phyloP scores from a whole-genome alignment of 192 early-diverging fungal genomes.

The Backusella sp. region DNA sequence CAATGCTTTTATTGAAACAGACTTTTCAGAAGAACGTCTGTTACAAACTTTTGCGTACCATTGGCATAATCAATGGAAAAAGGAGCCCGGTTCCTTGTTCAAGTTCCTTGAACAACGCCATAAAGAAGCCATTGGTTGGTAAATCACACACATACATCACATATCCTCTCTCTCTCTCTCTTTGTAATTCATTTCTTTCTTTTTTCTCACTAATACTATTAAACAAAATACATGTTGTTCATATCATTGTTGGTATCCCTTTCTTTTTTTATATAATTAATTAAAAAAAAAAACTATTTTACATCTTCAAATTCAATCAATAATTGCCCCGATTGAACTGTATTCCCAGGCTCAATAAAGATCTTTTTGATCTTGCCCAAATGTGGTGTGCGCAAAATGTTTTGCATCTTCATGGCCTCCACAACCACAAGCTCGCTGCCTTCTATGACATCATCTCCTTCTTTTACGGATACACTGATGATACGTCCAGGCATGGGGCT shows the following conservation, averaged over 20 bases:
- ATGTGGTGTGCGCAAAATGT: slow-evolving; percentile 78
- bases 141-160: not conserved
- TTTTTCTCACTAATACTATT: not conserved
- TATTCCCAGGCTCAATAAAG: slow-evolving; percentile 64
- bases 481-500: slow-evolving; percentile 94
- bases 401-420: slow-evolving; percentile 99
- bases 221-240: not conserved
- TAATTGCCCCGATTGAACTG: slow-evolving; percentile 78
- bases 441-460: slow-evolving; percentile 71
- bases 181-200: not conserved
- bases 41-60: slow-evolving; percentile 43
- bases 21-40: slow-evolving; percentile 32
- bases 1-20: slow-evolving; percentile 38
- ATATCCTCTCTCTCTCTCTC: not conserved
- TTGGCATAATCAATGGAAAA: slow-evolving; percentile 51
- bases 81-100: slow-evolving; percentile 39
- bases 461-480: slow-evolving; percentile 76
- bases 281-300: not conserved
- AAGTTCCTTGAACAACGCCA: slow-evolving; percentile 33
- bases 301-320: slow-evolving; percentile 63
- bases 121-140: slow-evolving; percentile 31
- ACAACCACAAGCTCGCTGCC: slow-evolving; percentile 84
- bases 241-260: too few relatives aligned
- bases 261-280: not conserved
- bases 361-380: slow-evolving; percentile 80